These are phyloP conservation scores for Zoysia japonica DNA, from an alignment of 176 grass and related monocot species.

Conservation along the genomic window DNA sequence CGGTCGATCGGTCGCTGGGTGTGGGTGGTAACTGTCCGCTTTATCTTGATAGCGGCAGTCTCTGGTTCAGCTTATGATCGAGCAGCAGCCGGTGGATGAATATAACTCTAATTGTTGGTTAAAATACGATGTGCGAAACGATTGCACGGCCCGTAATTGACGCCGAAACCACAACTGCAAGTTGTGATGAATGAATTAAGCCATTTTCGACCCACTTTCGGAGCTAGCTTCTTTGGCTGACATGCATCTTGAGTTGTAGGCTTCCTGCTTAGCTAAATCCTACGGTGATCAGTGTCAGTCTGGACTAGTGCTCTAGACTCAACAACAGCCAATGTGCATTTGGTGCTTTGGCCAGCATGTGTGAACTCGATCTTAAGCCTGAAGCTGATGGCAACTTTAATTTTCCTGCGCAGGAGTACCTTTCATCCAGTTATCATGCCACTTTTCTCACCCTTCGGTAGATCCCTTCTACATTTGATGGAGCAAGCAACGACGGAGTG, in stretches of 20 bases:
- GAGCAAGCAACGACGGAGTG: constrained; percentile 44
- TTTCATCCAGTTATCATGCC: background rate
- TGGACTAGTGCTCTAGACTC: no score
- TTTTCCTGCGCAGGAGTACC: background rate
- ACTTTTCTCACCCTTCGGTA: background rate
- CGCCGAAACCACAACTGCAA: background rate
- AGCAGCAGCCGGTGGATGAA: background rate
- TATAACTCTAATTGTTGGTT: background rate
- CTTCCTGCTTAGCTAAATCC: background rate
- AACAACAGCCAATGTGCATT: background rate
- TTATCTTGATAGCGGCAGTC: constrained; percentile 31
- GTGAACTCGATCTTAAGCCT: background rate
- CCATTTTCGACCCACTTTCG: background rate
- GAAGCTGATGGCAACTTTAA: constrained; percentile 17
- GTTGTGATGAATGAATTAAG: background rate
- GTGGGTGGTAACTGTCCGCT: constrained; percentile 17
- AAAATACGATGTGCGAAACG: background rate
- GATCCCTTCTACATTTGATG: constrained; percentile 36
- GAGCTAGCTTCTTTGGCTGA: no score
- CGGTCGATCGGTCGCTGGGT: constrained; percentile 7
- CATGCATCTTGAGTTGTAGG: background rate
- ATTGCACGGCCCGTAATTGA: background rate
- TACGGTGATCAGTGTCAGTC: no score
- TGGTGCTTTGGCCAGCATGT: background rate
- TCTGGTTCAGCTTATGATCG: background rate